phyloP scores from a whole-genome alignment of 2,329 filamentous ascomycete genomes.

The Fusarium multiceps region DNA sequence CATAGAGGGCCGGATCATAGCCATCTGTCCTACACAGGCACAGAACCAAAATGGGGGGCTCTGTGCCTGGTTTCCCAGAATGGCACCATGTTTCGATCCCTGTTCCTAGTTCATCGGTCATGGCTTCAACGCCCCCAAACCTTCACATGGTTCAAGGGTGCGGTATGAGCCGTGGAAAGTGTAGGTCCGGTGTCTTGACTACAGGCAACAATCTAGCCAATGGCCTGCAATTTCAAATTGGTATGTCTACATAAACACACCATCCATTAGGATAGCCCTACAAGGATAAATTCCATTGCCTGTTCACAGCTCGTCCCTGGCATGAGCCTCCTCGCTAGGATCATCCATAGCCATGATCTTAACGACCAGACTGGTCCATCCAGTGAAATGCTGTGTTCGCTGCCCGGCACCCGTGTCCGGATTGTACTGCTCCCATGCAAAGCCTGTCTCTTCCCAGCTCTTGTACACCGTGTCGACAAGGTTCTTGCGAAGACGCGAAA shows the following conservation, averaged over 20 bases:
- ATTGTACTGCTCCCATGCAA: conserved; percentile 99
- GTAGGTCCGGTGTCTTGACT: conserved; percentile 17
- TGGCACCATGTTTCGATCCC: conserved; percentile 26
- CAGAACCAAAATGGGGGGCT: conserved; percentile 10
- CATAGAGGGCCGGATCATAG: conserved; percentile 8
- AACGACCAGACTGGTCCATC: conserved; percentile 98
- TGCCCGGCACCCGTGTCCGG: conserved; percentile 93
- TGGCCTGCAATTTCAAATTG: neutral
- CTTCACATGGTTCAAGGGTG: conserved; percentile 32
- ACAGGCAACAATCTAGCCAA: conserved; percentile 7
- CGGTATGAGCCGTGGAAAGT: conserved; percentile 18
- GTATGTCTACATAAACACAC: conserved; percentile 15
- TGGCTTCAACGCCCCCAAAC: conserved; percentile 9
- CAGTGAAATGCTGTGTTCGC: conserved; percentile 96
- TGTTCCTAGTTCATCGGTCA: neutral
- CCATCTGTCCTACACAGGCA: conserved; percentile 16
- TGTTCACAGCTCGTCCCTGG: conserved; percentile 61
- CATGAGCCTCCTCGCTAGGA: conserved; percentile 53
- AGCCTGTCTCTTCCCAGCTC: conserved; percentile 90
- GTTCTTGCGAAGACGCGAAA: conserved; percentile 81
- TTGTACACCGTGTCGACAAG: conserved; percentile 89
- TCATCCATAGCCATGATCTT: conserved; percentile 98
- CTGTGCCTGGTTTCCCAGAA: conserved; percentile 24
- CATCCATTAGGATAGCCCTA: conserved; percentile 9
- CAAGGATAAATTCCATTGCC: neutral